Percentiles rank a stretch among this genome's conserved stretches.
These are phyloP conservation scores for Colletotrichum sansevieriae DNA, from an alignment of 2,329 filamentous ascomycete species.

Conservation along the genomic window DNA sequence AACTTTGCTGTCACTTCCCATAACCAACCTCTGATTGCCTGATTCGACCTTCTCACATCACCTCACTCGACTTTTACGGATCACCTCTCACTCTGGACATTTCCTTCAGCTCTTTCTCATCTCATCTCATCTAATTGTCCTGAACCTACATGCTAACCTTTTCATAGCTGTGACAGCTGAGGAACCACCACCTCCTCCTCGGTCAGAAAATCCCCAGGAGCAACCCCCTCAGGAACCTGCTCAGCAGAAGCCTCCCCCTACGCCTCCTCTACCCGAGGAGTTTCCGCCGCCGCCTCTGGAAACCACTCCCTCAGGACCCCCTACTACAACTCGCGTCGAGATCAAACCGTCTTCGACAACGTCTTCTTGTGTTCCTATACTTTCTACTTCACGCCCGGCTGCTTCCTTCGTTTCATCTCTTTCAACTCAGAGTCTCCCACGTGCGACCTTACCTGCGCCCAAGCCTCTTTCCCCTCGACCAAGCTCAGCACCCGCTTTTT, in stretches of 20 bases:
- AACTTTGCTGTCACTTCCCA: not conserved
- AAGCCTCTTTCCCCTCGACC: constrained; percentile 3
- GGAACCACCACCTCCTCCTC: constrained; percentile 23
- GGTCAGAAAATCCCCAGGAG: constrained; percentile 24
- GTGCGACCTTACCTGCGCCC: constrained; percentile 14
- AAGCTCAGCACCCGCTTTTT: constrained; percentile 1
- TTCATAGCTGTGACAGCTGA: constrained; percentile 21
- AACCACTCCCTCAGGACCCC: not conserved
- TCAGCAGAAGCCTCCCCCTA: constrained; percentile 25
- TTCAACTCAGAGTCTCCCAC: constrained; percentile 4
- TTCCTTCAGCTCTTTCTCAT: constrained; percentile 16
- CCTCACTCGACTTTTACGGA: not conserved
- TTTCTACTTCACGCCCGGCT: constrained; percentile 13
- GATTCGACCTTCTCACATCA: not conserved
- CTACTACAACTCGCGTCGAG: constrained; percentile 9
- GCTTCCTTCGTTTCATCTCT: constrained; percentile 10
- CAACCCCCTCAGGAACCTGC: constrained; percentile 19
- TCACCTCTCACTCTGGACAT: constrained; percentile 10
- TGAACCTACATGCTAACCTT: constrained; percentile 11
- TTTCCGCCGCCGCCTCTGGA: constrained; percentile 1
- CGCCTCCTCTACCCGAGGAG: constrained; percentile 13
- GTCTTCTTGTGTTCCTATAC: not conserved
- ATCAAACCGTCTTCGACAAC: constrained; percentile 11
- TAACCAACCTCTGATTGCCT: not conserved
- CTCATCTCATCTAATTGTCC: not conserved